Conservation (phyloP, 352 stramenopile species). For the Phytophthora sp. region DNA sequence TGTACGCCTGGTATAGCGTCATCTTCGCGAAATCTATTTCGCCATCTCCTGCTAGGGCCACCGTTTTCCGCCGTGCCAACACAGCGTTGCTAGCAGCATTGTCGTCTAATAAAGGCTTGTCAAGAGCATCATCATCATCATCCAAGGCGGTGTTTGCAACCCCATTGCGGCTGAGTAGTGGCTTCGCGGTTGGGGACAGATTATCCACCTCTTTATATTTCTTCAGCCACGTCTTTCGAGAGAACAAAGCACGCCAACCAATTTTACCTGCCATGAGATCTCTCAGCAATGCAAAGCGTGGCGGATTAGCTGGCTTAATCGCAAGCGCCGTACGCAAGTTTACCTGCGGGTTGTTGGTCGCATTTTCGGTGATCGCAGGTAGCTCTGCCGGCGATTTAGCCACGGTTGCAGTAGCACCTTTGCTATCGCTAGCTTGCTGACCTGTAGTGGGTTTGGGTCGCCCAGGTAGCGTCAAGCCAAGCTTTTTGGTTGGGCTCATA, state of each 20-base stretch:
- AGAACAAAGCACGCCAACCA: conserved; percentile 45
- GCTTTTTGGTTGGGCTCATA: conserved; percentile 25
- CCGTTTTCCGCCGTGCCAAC: conserved; percentile 28
- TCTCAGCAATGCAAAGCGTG: conserved; percentile 45
- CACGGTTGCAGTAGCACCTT: background rate
- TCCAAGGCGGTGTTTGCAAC: conserved; percentile 9
- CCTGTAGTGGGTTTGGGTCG: conserved; percentile 10
- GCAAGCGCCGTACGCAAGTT: conserved; percentile 8
- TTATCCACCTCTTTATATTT: conserved; percentile 59
- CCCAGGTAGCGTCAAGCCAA: conserved; percentile 13
- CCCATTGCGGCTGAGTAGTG: conserved; percentile 20
- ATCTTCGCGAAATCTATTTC: conserved; percentile 73
- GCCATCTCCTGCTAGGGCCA: conserved; percentile 9
- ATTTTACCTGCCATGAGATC: conserved; percentile 37
- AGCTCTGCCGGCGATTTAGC: conserved; percentile 4
- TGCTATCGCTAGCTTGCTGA: background rate
- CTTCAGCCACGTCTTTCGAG: conserved; percentile 55
- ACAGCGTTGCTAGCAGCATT: conserved; percentile 17
- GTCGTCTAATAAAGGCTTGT: conserved; percentile 23
- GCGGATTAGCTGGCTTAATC: conserved; percentile 12
- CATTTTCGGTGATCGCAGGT: conserved; percentile 8
- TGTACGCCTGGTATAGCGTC: conserved; percentile 76
- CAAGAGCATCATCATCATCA: conserved; percentile 18
- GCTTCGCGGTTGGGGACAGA: conserved; percentile 25
- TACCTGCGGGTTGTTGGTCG: background rate